Conservation (phyloP, 768 basidiomycete genomes). For the Gautieria morchelliformis region DNA sequence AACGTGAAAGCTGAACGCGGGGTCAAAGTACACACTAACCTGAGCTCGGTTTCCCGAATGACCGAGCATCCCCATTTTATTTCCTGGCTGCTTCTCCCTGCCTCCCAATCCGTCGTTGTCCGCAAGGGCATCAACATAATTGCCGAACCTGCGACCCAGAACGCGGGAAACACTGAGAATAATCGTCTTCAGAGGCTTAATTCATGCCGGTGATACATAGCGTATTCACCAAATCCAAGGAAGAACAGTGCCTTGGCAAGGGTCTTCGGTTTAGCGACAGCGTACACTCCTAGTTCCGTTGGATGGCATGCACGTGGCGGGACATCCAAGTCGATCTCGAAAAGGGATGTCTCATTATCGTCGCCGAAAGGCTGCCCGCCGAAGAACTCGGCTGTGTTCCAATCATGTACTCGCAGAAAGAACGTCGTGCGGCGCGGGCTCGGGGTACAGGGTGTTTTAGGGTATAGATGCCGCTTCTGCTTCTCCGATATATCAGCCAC, state of each 20-base stretch:
- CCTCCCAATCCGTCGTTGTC: slow-evolving; percentile 5
- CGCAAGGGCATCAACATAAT: slow-evolving; percentile 4
- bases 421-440: not conserved
- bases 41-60: slow-evolving; percentile 5
- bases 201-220: too few relatives aligned
- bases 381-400: not conserved
- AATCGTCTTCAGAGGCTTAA: not conserved
- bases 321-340: not conserved
- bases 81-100: not conserved
- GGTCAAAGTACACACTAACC: not conserved
- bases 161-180: slow-evolving; percentile 1
- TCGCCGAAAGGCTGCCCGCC: not conserved
- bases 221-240: slow-evolving; percentile 1
- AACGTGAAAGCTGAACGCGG: not conserved
- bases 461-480: not conserved
- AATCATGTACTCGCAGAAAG: not conserved
- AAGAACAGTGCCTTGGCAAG: slow-evolving; percentile 4
- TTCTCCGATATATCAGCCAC: not conserved
- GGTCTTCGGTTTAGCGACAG: slow-evolving; percentile 1
- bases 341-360: not conserved
- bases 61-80: not conserved
- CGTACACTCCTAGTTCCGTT: not conserved
- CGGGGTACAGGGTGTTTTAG: not conserved
- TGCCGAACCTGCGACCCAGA: slow-evolving; percentile 1
- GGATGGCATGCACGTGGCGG: not conserved